These are phyloP conservation scores for Aspergillus spinulosporus DNA, from an alignment of 2,329 filamentous ascomycete genomes.

Conservation along the genomic window DNA sequence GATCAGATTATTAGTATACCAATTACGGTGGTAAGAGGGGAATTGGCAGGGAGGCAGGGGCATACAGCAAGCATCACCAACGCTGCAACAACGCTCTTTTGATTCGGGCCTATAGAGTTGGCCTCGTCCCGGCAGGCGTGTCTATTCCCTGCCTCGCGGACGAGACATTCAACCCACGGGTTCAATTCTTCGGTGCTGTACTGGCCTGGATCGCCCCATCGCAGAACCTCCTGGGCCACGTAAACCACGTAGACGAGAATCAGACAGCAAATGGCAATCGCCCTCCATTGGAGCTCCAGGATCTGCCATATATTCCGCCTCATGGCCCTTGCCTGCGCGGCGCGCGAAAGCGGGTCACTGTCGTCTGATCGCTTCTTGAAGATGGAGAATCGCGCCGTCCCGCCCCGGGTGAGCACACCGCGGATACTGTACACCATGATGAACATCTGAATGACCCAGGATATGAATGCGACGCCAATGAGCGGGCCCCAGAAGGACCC, in stretches of 20 bases:
- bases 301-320: slow-evolving; percentile 1
- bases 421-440: slow-evolving; percentile 10
- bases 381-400: slow-evolving; percentile 3
- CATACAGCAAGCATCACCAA: slow-evolving; percentile 10
- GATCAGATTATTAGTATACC: no score
- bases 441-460: slow-evolving; percentile 2
- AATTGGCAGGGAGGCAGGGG: background rate
- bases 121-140: background rate
- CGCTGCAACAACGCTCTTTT: background rate
- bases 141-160: background rate
- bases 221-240: background rate
- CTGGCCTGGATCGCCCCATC: background rate
- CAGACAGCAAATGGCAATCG: slow-evolving; percentile 4
- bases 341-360: background rate
- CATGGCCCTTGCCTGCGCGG: background rate
- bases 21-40: background rate
- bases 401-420: slow-evolving; percentile 1
- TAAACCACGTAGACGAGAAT: slow-evolving; percentile 6
- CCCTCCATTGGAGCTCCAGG: slow-evolving; percentile 8
- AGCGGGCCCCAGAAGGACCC: slow-evolving; percentile 13
- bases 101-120: background rate
- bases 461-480: slow-evolving; percentile 4
- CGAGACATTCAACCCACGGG: slow-evolving; percentile 9
- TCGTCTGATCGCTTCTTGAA: slow-evolving; percentile 1
- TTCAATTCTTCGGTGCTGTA: background rate